These are phyloP conservation scores for Ilyonectria robusta DNA, from an alignment of 2,329 filamentous ascomycete genomes.

Conservation along the genomic window DNA sequence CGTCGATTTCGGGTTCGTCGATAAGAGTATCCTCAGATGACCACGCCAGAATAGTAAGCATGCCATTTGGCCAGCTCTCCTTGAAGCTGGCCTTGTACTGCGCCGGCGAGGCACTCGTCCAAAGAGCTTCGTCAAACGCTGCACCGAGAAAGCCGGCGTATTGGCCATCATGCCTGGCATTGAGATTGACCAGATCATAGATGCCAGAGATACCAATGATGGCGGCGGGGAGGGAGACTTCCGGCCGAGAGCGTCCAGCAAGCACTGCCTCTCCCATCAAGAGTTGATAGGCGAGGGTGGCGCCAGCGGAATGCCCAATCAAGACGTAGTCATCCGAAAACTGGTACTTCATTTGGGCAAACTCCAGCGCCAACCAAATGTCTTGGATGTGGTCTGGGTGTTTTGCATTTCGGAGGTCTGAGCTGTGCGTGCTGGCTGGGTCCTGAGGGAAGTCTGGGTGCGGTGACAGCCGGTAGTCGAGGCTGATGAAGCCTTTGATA, in stretches of 20 bases:
- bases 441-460: slow-evolving; percentile 61
- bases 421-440: slow-evolving; percentile 41
- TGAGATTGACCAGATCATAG: slow-evolving; percentile 73
- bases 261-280: slow-evolving; percentile 60
- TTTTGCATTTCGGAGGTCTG: slow-evolving; percentile 58
- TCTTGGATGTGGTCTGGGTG: slow-evolving; percentile 75
- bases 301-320: slow-evolving; percentile 75
- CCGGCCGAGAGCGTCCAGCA: slow-evolving; percentile 32
- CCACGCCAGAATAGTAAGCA: slow-evolving; percentile 59
- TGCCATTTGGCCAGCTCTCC: slow-evolving; percentile 53
- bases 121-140: slow-evolving; percentile 70
- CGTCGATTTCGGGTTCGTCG: slow-evolving; percentile 71
- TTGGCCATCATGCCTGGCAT: slow-evolving; percentile 58
- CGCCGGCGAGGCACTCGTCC: slow-evolving; percentile 71
- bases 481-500: slow-evolving; percentile 74
- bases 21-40: slow-evolving; percentile 65
- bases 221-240: slow-evolving; percentile 61
- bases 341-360: slow-evolving; percentile 61
- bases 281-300: slow-evolving; percentile 74
- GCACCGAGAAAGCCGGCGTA: slow-evolving; percentile 71
- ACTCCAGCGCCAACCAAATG: slow-evolving; percentile 65
- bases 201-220: slow-evolving; percentile 77
- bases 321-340: slow-evolving; percentile 68
- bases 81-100: slow-evolving; percentile 59
- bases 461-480: slow-evolving; percentile 74